Conservation (phyloP, 1,284 basidiomycete genomes). For the Earliella scabrosa region DNA sequence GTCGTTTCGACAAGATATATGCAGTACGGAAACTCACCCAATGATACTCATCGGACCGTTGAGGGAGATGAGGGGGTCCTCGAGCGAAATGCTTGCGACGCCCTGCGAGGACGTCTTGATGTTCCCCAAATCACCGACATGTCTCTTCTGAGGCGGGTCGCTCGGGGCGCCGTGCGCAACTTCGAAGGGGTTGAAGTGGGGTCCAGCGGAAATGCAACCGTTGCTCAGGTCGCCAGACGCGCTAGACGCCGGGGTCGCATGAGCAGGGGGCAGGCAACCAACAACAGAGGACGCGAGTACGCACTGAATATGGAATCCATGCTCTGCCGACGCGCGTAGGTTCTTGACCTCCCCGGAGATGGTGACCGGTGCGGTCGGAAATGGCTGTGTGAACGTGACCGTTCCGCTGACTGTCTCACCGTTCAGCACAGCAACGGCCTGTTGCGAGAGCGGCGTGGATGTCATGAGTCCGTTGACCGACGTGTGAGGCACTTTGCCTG, state of each 20-base stretch:
- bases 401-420: conserved; percentile 66
- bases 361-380: conserved; percentile 56
- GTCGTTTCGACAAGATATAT: not conserved
- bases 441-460: not conserved
- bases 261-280: too few species aligned
- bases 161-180: conserved; percentile 69
- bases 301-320: conserved; percentile 83
- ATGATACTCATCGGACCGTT: conserved; percentile 74
- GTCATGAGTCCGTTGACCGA: not conserved
- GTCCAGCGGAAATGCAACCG: conserved; percentile 73
- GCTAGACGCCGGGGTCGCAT: too few species aligned
- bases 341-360: conserved; percentile 66
- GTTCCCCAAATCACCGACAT: conserved; percentile 83
- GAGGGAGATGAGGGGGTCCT: conserved; percentile 67
- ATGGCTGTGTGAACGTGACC: conserved; percentile 66
- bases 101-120: conserved; percentile 67
- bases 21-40: conserved; percentile 49
- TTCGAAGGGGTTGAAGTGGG: conserved; percentile 78
- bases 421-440: conserved; percentile 73
- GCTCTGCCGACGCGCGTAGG: conserved; percentile 60
- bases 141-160: conserved; percentile 51
- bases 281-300: too few species aligned
- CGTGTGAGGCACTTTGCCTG: too few species aligned
- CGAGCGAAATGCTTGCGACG: conserved; percentile 58
- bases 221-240: conserved; percentile 68